A percentile compares a stretch with the other conserved stretches of the same genome.
These are phyloP conservation scores for Primulina tabacum DNA, from an alignment of 257 asterid species.

Conservation along the genomic window DNA sequence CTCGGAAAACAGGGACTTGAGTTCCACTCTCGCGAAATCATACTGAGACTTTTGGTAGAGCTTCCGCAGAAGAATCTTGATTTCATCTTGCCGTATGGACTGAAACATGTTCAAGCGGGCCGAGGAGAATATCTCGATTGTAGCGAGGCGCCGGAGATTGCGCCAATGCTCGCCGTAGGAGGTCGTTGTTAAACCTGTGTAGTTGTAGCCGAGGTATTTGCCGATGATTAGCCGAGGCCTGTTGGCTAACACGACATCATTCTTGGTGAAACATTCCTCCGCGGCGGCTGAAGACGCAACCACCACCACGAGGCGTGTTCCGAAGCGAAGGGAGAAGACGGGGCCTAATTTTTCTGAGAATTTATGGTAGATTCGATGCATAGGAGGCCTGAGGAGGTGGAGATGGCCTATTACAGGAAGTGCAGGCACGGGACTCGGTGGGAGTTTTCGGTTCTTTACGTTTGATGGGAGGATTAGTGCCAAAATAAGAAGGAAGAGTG, in stretches of 20 bases:
- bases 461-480: neutral
- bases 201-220: constrained; percentile 19
- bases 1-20: constrained; percentile 6
- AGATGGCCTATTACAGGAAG: constrained; percentile 25
- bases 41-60: neutral
- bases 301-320: constrained; percentile 19
- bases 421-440: constrained; percentile 12
- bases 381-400: constrained; percentile 18
- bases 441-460: neutral
- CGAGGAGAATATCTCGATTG: constrained; percentile 11
- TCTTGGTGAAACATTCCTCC: neutral
- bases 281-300: neutral
- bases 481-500: neutral
- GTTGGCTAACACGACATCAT: constrained; percentile 17
- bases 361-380: constrained; percentile 5
- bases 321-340: constrained; percentile 15
- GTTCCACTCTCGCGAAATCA: neutral
- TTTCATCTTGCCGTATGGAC: constrained; percentile 5
- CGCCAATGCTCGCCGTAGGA: constrained; percentile 10
- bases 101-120: constrained; percentile 8
- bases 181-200: neutral
- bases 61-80: neutral
- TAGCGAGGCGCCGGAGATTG: neutral
- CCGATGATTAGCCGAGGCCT: constrained; percentile 7
- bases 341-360: constrained; percentile 15